phyloP scores from a whole-genome alignment of 202 grass and related monocot genomes.

The Setaria viridis region DNA sequence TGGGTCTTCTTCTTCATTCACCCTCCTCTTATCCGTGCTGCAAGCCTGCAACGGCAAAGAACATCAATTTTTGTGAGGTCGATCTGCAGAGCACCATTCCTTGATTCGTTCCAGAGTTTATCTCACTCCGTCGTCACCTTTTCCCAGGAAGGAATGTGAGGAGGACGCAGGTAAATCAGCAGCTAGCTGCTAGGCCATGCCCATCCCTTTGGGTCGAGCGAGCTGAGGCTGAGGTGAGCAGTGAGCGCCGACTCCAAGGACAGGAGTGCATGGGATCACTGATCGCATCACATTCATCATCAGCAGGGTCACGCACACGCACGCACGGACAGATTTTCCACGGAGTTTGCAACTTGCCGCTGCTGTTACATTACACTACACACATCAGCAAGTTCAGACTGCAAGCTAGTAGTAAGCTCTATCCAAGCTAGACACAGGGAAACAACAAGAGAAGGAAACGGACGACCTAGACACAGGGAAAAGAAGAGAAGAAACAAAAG shows the following conservation, averaged over 20 bases:
- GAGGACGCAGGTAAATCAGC: not conserved
- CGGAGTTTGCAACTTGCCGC: conserved; percentile 21
- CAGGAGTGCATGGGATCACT: conserved; percentile 22
- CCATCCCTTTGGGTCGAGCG: not conserved
- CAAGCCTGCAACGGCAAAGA: not conserved
- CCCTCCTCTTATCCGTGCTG: not conserved
- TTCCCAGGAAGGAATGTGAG: not conserved
- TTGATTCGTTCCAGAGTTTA: not conserved
- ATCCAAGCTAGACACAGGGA: no score
- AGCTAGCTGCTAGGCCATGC: not conserved
- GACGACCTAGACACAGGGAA: conserved; percentile 17
- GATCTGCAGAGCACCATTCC: not conserved
- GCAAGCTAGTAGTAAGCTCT: no score
- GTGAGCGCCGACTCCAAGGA: conserved; percentile 5
- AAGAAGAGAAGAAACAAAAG: not conserved
- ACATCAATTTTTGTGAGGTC: not conserved
- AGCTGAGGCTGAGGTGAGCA: not conserved
- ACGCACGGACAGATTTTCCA: conserved; percentile 26
- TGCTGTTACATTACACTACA: conserved; percentile 44
- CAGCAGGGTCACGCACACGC: not conserved
- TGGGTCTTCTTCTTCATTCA: not conserved
- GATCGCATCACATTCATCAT: conserved; percentile 27
- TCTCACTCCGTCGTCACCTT: not conserved
- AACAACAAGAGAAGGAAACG: not conserved
- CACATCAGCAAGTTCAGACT: not conserved